Base-by-base conservation (phyloP, 225 moss, liverwort and hornwort genomes). In the Climacium dendroides region DNA sequence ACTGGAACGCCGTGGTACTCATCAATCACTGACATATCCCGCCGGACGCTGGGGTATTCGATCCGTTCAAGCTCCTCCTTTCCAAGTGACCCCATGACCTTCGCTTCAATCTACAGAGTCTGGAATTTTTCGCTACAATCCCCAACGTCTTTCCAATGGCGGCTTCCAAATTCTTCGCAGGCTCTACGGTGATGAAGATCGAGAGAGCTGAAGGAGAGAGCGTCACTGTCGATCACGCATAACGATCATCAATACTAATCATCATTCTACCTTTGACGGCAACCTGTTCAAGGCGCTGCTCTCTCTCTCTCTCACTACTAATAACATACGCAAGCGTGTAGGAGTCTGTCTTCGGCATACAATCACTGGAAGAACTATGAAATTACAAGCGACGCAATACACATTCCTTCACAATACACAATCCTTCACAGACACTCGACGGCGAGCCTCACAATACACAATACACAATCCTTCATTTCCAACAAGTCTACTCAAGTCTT, bases 21-120 rank as follows among this genome's bases (percentile, higher is more conserved):
- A 35, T 98, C 96, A 50, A 87, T 76, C 22, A 96, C 94, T 35
- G 92, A 89, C 37, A 94, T 89, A 78, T 96, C 97, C 79, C 96
- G 93, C 41, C 95, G 93, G 39, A 85, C 89, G 57, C 87, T 87
- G 32, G 97, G 97, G 87, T 96, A 96, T 19, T 83, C 74, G 18
- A 92, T 86, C 35, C 82, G 58, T 82, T 90, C 85, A 47, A 89
- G 45, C 43, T 79, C 86, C 79, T 74, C 90, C 47, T 57, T 82
- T 75, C 84, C 93, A 32, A 93, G 71, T 58, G 92, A 93, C 55
- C 93, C 92, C 93, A 93, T 93, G 45, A 45, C 50, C 81, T 81
- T 75, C 58, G 60, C 80, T 70, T 60, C 54, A 85, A 60, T 85
- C 76, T 39, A 62, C 69, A 69, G 32, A 70, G 41, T 39, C 55